phyloP scores from a whole-genome alignment of 2,329 filamentous ascomycete species.

The Fusarium oligoseptatum region DNA sequence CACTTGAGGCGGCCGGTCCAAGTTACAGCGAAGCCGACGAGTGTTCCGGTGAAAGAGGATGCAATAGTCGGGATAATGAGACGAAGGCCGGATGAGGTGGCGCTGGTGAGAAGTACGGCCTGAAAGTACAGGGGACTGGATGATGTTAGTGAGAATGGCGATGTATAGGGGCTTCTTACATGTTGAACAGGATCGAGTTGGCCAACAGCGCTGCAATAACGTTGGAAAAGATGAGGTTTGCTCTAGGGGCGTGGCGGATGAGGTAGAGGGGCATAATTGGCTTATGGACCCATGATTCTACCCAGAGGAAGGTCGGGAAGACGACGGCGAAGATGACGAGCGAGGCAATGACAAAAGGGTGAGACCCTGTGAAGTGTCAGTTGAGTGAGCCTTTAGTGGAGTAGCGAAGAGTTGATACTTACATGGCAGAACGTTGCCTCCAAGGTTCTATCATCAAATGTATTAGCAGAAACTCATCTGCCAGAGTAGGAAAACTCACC shows the following conservation, averaged over 20 bases:
- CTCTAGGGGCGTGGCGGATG: constrained; percentile 63
- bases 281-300: constrained; percentile 63
- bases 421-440: constrained; percentile 74
- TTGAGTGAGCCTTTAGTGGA: not conserved
- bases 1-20: constrained; percentile 71
- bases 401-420: constrained; percentile 42
- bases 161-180: constrained; percentile 53
- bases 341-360: constrained; percentile 68
- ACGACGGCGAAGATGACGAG: constrained; percentile 61
- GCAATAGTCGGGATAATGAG: constrained; percentile 74
- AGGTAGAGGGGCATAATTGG: constrained; percentile 73
- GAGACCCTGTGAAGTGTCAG: constrained; percentile 60
- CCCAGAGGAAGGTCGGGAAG: constrained; percentile 65
- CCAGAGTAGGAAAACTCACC: constrained; percentile 53
- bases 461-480: not conserved
- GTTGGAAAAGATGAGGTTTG: constrained; percentile 70
- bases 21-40: constrained; percentile 73
- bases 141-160: not conserved
- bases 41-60: constrained; percentile 66
- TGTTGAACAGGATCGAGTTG: constrained; percentile 72
- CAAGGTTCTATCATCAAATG: constrained; percentile 62
- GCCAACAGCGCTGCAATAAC: constrained; percentile 63
- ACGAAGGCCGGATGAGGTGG: constrained; percentile 79
- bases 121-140: constrained; percentile 80
- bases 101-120: constrained; percentile 76